A percentile compares a stretch with the other conserved stretches of the same genome.
Conservation (phyloP, 2,329 filamentous ascomycete species). For the Dactylellina sp. region DNA sequence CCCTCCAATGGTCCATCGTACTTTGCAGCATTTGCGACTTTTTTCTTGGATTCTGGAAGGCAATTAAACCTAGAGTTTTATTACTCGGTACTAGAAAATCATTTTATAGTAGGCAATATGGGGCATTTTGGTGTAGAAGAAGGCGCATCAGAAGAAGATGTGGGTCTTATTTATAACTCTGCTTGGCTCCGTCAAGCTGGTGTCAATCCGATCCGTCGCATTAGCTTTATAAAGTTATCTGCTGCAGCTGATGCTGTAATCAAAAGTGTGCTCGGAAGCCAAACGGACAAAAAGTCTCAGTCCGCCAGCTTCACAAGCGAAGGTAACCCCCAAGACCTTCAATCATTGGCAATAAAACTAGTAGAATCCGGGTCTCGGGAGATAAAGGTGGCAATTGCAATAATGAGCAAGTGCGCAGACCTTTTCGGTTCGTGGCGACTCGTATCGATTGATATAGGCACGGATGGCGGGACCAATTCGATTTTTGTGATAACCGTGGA, state of each 20-base stretch:
- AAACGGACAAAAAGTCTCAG: background rate
- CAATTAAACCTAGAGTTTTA: background rate
- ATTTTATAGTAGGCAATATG: constrained; percentile 1
- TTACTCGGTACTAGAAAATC: constrained; percentile 17
- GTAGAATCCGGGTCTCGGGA: background rate
- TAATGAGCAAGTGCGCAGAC: background rate
- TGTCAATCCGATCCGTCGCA: background rate
- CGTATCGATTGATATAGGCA: background rate
- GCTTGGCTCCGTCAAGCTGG: constrained; percentile 30
- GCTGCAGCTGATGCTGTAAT: background rate
- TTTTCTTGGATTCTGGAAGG: background rate
- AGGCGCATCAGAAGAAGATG: constrained; percentile 63
- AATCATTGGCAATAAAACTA: background rate
- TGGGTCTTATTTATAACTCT: constrained; percentile 62
- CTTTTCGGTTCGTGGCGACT: constrained; percentile 1
- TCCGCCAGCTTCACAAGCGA: background rate
- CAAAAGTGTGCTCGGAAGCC: background rate
- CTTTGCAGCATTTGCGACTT: background rate
- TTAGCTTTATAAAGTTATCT: constrained; percentile 10
- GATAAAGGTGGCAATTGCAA: background rate
- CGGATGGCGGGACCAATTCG: background rate
- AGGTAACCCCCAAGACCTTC: background rate
- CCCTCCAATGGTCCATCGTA: constrained; percentile 11
- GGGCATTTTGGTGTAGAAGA: background rate
- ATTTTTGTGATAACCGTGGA: background rate